These are phyloP conservation scores for Leptographium procerum DNA, from an alignment of 2,329 filamentous ascomycete genomes.

Conservation along the genomic window DNA sequence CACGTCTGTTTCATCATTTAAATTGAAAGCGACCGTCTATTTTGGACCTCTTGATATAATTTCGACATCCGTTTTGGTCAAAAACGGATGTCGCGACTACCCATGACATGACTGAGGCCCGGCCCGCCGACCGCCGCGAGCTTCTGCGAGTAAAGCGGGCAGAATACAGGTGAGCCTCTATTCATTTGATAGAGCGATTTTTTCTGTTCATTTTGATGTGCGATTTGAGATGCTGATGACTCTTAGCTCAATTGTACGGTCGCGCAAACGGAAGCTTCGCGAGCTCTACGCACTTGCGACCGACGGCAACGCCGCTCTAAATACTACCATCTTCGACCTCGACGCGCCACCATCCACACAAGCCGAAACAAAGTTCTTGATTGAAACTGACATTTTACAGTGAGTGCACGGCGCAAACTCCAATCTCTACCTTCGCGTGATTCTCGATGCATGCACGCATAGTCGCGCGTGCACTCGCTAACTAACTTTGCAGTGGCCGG, in stretches of 20 bases:
- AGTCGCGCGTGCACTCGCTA: conserved; percentile 5
- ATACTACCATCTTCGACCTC: conserved; percentile 42
- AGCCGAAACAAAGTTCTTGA: conserved; percentile 44
- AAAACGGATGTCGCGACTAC: conserved; percentile 60
- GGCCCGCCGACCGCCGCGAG: conserved; percentile 52
- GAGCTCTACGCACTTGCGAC: conserved; percentile 76
- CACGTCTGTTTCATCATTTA: conserved; percentile 24
- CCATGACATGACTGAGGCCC: conserved; percentile 63
- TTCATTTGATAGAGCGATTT: conserved; percentile 33
- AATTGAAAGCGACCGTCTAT: conserved; percentile 21
- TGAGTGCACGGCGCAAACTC: conserved; percentile 29
- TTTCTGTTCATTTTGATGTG: conserved; percentile 37
- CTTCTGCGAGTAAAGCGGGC: conserved; percentile 54
- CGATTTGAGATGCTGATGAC: conserved; percentile 32
- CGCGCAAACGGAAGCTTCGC: conserved; percentile 83
- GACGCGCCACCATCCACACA: conserved; percentile 42
- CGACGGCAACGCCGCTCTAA: conserved; percentile 50
- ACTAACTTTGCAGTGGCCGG: conserved; percentile 27
- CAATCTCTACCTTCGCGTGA: conserved; percentile 7
- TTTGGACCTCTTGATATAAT: conserved; percentile 21
- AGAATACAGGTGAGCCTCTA: conserved; percentile 45
- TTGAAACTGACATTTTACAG: conserved; percentile 47
- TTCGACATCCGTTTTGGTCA: conserved; percentile 44
- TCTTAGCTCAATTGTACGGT: conserved; percentile 59
- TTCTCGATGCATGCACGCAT: not conserved